Evolutionary conservation across 805 yeast genomes (phyloP).

Genomic region (Hanseniaspora hatyaiensis): DNA sequence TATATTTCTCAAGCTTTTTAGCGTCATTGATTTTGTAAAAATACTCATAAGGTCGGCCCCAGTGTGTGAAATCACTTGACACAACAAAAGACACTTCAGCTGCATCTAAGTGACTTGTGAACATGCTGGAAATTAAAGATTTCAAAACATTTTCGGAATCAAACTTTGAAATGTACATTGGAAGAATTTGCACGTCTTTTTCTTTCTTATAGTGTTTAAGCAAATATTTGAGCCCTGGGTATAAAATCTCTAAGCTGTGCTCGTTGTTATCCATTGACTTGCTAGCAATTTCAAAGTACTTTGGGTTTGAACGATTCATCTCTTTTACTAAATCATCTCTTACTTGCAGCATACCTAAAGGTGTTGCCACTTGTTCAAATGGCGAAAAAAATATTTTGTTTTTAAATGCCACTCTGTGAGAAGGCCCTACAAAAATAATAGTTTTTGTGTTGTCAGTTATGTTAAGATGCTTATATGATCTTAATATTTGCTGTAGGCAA

Average conservation of each 20-base stretch:
- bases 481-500: constrained; percentile 66
- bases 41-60: constrained; percentile 65
- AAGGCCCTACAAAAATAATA: constrained; percentile 79
- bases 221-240: constrained; percentile 39
- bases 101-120: constrained; percentile 45
- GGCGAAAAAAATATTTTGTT: constrained; percentile 45
- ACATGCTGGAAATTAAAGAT: constrained; percentile 33
- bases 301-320: constrained; percentile 30
- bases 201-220: background rate
- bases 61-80: constrained; percentile 89
- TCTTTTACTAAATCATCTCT: constrained; percentile 39
- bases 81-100: constrained; percentile 51
- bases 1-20: background rate
- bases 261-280: constrained; percentile 65
- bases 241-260: constrained; percentile 91
- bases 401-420: constrained; percentile 75
- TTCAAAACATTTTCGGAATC: constrained; percentile 37
- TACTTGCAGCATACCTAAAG: constrained; percentile 63
- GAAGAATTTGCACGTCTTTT: constrained; percentile 45
- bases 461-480: constrained; percentile 65
- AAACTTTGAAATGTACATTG: constrained; percentile 61
- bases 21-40: constrained; percentile 27
- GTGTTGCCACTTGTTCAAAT: constrained; percentile 58
- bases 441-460: constrained; percentile 35
- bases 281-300: constrained; percentile 52